These are phyloP conservation scores for Fusarium haematococcum DNA, from an alignment of 2,329 filamentous ascomycete species.

Conservation along the genomic window DNA sequence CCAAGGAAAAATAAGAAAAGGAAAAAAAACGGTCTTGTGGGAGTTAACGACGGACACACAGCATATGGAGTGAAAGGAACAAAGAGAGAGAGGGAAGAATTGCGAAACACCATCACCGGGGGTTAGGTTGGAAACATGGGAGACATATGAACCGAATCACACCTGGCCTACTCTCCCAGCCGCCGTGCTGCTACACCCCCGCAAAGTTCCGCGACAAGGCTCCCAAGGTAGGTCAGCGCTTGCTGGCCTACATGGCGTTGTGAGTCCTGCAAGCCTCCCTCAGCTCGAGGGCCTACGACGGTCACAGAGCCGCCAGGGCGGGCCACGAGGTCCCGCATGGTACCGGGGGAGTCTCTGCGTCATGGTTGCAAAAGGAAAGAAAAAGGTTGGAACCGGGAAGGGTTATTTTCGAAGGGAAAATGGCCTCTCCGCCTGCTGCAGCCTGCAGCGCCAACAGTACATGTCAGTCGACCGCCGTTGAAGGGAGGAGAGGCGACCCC, in stretches of 20 bases:
- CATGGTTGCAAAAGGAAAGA: constrained; percentile 7
- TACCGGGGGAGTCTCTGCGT: constrained; percentile 17
- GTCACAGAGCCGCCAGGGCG: constrained; percentile 32
- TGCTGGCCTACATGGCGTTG: constrained; percentile 25
- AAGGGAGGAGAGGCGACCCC: background rate
- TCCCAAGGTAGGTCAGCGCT: constrained; percentile 29
- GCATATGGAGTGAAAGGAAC: constrained; percentile 12
- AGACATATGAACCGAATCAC: constrained; percentile 31
- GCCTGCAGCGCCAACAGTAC: background rate
- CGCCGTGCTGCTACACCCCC: constrained; percentile 14
- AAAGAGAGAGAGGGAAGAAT: constrained; percentile 24
- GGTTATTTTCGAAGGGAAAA: background rate
- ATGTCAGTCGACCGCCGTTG: constrained; percentile 10
- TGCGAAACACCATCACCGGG: constrained; percentile 29
- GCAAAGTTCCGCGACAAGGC: constrained; percentile 17
- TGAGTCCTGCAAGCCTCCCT: constrained; percentile 39
- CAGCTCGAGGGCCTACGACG: constrained; percentile 23
- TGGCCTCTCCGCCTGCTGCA: background rate
- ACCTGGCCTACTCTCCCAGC: constrained; percentile 2
- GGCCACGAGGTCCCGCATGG: constrained; percentile 14
- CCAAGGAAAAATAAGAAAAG: constrained; percentile 16
- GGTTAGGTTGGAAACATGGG: constrained; percentile 21
- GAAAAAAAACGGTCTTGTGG: constrained; percentile 20
- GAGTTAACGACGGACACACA: constrained; percentile 25
- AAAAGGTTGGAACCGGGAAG: constrained; percentile 15